Percentiles rank a stretch among this genome's conserved stretches.
phyloP scores from a whole-genome alignment of 495 filamentous ascomycete species.

The Penicillium diatomitis region DNA sequence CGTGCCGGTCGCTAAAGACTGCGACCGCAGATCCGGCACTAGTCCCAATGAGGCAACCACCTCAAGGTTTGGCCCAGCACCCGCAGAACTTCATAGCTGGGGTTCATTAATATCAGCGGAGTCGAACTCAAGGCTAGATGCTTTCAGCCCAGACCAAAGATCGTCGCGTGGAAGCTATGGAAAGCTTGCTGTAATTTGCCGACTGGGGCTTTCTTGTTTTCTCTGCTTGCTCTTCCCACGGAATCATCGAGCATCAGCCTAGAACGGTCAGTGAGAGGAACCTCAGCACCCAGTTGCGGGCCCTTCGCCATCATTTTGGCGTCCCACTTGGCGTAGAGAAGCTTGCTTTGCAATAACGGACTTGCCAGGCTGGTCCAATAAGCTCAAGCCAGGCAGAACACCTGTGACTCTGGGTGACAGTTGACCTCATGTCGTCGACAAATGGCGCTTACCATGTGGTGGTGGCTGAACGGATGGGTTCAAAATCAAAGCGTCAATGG shows the following conservation, averaged over 20 bases:
- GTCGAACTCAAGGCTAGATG: no score
- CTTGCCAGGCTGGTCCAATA: not conserved
- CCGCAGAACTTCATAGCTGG: not conserved
- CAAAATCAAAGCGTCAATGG: not conserved
- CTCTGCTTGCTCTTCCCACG: no score
- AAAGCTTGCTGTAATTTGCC: no score
- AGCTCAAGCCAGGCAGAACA: no score
- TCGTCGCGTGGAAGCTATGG: no score
- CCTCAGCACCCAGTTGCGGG: conserved; percentile 1
- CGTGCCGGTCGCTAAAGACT: conserved; percentile 36
- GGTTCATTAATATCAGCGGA: no score
- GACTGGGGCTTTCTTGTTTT: no score
- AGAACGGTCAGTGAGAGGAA: not conserved
- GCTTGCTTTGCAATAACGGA: no score
- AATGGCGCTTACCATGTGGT: not conserved
- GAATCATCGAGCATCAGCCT: not conserved
- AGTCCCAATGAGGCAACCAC: conserved; percentile 28
- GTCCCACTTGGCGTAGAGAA: no score
- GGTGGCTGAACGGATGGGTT: not conserved
- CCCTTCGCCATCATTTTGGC: not conserved
- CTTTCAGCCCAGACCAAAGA: no score
- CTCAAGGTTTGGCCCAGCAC: conserved; percentile 5
- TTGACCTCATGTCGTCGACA: not conserved
- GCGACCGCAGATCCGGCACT: conserved; percentile 20
- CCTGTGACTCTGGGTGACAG: not conserved